A percentile compares a stretch with the other conserved stretches of the same genome.
These are phyloP conservation scores for Silene latifolia DNA, from an alignment of 148 eudicot genomes.

Conservation along the genomic window DNA sequence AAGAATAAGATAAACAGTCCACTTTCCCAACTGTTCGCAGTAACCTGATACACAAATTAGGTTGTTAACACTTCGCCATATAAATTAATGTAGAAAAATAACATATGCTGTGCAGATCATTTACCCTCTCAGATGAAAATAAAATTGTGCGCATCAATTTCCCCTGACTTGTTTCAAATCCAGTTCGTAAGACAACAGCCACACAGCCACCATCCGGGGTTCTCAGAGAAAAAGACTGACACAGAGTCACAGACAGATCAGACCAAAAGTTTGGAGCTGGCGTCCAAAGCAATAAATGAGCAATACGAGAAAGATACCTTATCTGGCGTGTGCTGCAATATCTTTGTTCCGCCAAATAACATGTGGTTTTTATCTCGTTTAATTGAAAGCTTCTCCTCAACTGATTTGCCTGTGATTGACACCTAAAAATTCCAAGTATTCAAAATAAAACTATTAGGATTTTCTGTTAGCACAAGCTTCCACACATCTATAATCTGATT, in stretches of 20 bases:
- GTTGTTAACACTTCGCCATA: conserved; percentile 6
- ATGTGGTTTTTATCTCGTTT: conserved; percentile 81
- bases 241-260: conserved; percentile 26
- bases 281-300: neutral
- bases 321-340: conserved; percentile 94
- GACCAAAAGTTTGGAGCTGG: neutral
- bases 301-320: conserved; percentile 44
- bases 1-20: conserved; percentile 92
- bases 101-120: conserved; percentile 4
- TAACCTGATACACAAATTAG: conserved; percentile 50
- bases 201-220: conserved; percentile 98
- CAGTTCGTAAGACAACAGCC: conserved; percentile 94
- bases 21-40: conserved; percentile 99
- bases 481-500: neutral
- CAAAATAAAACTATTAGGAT: conserved; percentile 6
- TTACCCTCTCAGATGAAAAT: conserved; percentile 98
- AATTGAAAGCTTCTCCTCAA: conserved; percentile 58
- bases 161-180: conserved; percentile 98
- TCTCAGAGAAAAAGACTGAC: conserved; percentile 63
- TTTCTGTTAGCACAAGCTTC: neutral
- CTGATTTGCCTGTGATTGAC: conserved; percentile 57
- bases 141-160: conserved; percentile 96
- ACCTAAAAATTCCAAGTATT: conserved; percentile 47
- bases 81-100: neutral
- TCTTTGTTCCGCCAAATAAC: conserved; percentile 97